Percentiles rank a stretch among this genome's conserved stretches.
These are phyloP conservation scores for Diaporthe sp. DNA, from an alignment of 2,329 filamentous ascomycete genomes.

Conservation along the genomic window DNA sequence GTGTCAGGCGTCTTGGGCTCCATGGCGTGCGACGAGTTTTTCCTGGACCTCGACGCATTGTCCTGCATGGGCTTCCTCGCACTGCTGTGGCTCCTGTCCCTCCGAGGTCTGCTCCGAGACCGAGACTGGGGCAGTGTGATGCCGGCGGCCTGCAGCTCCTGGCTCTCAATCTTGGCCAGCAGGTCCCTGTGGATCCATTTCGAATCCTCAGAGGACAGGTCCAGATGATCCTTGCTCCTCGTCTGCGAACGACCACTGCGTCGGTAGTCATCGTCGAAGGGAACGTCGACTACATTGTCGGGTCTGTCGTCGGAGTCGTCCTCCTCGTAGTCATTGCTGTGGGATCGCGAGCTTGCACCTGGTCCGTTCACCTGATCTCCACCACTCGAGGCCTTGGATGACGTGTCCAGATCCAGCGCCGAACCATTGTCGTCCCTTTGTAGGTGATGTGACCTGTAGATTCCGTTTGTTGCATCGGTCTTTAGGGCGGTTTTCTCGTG, in stretches of 20 bases:
- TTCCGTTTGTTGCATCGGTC: slow-evolving; percentile 32
- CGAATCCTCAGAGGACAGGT: slow-evolving; percentile 65
- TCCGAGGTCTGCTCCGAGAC: slow-evolving; percentile 60
- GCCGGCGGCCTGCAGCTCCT: slow-evolving; percentile 83
- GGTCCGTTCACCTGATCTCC: slow-evolving; percentile 27
- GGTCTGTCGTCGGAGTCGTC: slow-evolving; percentile 51
- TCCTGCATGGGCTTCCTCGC: slow-evolving; percentile 46
- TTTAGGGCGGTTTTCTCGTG: slow-evolving; percentile 31
- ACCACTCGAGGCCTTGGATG: slow-evolving; percentile 29
- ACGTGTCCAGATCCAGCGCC: slow-evolving; percentile 18
- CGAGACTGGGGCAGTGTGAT: slow-evolving; percentile 69
- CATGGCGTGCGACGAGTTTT: slow-evolving; percentile 54
- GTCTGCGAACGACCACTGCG: slow-evolving; percentile 36
- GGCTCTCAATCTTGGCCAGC: slow-evolving; percentile 81
- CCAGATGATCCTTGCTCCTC: slow-evolving; percentile 43
- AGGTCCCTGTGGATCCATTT: slow-evolving; percentile 92
- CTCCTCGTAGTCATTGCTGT: slow-evolving; percentile 36
- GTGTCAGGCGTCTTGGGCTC: slow-evolving; percentile 52
- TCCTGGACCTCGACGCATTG: slow-evolving; percentile 49
- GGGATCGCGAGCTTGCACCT: slow-evolving; percentile 31
- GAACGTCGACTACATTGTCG: slow-evolving; percentile 59
- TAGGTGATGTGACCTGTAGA: slow-evolving; percentile 32
- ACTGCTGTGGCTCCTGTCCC: slow-evolving; percentile 54
- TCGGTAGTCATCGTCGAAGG: slow-evolving; percentile 39
- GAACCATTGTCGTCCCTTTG: slow-evolving; percentile 35